Percentiles rank a stretch among this genome's conserved stretches.
Evolutionary conservation across 352 stramenopile genomes (phyloP).

Genomic region (Globisporangium canariense): DNA sequence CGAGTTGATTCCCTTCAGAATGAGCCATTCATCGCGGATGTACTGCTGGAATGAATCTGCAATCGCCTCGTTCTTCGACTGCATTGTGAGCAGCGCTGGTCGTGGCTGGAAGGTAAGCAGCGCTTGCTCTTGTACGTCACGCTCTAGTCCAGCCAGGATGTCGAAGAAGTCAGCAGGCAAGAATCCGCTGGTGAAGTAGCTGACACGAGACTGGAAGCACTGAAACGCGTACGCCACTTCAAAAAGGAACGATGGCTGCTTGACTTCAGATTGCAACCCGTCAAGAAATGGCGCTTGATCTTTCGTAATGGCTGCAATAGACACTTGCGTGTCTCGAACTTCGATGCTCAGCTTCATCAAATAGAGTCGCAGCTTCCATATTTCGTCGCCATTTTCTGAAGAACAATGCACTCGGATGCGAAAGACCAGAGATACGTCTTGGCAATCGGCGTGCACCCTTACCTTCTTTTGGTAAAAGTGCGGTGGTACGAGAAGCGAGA

Average conservation of each 20-base stretch:
- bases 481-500: conserved; percentile 36
- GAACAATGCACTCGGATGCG: conserved; percentile 7
- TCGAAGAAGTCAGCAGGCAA: conserved; percentile 38
- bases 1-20: conserved; percentile 22
- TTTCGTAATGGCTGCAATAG: neutral
- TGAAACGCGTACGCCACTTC: conserved; percentile 48
- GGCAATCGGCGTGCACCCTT: conserved; percentile 29
- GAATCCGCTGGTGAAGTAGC: conserved; percentile 43
- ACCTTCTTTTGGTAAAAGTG: conserved; percentile 31
- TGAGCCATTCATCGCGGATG: conserved; percentile 27
- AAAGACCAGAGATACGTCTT: conserved; percentile 41
- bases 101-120: conserved; percentile 36
- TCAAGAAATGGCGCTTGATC: neutral
- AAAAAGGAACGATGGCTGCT: conserved; percentile 15
- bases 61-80: conserved; percentile 21
- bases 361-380: conserved; percentile 47
- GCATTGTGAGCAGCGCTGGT: conserved; percentile 32
- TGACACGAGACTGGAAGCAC: conserved; percentile 45
- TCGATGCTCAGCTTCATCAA: conserved; percentile 46
- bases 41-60: conserved; percentile 34
- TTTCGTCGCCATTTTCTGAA: conserved; percentile 2
- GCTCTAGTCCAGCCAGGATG: conserved; percentile 26
- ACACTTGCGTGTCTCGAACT: conserved; percentile 44
- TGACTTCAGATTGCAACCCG: neutral
- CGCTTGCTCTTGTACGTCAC: conserved; percentile 39